phyloP scores from a whole-genome alignment of 192 early-diverging fungal genomes.

The Rhizoclosmatium globosum region DNA sequence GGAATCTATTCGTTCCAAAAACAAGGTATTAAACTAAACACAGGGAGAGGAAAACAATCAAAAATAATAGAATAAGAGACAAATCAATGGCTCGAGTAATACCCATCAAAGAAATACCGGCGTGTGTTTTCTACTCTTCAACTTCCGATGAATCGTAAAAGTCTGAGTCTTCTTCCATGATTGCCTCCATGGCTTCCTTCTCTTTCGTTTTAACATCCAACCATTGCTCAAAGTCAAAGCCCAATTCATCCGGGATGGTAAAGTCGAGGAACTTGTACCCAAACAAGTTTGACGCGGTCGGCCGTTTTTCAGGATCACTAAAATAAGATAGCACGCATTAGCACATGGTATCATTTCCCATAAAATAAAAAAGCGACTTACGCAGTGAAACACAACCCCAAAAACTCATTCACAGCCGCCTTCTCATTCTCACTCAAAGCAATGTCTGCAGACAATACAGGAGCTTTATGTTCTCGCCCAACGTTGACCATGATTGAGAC shows the following conservation, averaged over 20 bases:
- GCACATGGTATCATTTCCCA: not conserved
- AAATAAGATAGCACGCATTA: not conserved
- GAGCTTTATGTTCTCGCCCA: slow-evolving; percentile 78
- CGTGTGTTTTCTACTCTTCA: too few relatives aligned
- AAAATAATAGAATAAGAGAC: too few relatives aligned
- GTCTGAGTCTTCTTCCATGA: too few relatives aligned
- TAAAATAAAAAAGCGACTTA: slow-evolving; percentile 44
- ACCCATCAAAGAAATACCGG: too few relatives aligned
- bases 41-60: too few relatives aligned
- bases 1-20: too few relatives aligned
- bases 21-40: too few relatives aligned
- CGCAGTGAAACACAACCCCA: slow-evolving; percentile 79
- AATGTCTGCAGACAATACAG: slow-evolving; percentile 73
- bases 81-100: too few relatives aligned
- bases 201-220: not conserved
- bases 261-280: slow-evolving; percentile 70
- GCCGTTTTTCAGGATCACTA: slow-evolving; percentile 78
- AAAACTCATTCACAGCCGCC: slow-evolving; percentile 63
- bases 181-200: too few relatives aligned
- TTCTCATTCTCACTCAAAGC: not conserved
- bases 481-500: slow-evolving; percentile 76
- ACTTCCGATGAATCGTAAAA: too few relatives aligned
- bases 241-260: too few relatives aligned
- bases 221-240: not conserved
- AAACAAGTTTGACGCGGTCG: slow-evolving; percentile 78